phyloP scores from a whole-genome alignment of 805 yeast genomes.

The Lipomyces lipofer region DNA sequence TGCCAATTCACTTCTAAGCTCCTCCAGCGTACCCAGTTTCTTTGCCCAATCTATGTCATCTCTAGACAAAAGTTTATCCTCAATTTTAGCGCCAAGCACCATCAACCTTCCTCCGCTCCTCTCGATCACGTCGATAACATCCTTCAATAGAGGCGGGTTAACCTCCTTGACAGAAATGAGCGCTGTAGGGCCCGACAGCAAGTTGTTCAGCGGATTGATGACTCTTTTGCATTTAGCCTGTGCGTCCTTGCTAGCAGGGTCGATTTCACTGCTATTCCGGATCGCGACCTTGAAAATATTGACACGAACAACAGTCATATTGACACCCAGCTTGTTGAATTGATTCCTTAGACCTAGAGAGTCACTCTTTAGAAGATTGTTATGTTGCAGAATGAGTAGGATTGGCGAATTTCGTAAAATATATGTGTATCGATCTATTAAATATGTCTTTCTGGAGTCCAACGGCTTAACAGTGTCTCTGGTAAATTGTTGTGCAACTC shows the following conservation, averaged over 20 bases:
- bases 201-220: conserved; percentile 65
- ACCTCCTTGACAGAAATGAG: conserved; percentile 65
- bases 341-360: conserved; percentile 62
- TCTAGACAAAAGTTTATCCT: conserved; percentile 55
- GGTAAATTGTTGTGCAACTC: neutral
- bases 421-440: conserved; percentile 76
- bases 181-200: conserved; percentile 85
- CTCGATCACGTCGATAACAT: conserved; percentile 61
- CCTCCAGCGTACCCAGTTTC: conserved; percentile 67
- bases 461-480: conserved; percentile 60
- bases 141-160: conserved; percentile 68
- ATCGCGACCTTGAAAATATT: conserved; percentile 73
- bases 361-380: conserved; percentile 71
- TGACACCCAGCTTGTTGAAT: conserved; percentile 65
- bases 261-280: conserved; percentile 63
- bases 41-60: conserved; percentile 62
- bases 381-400: conserved; percentile 79
- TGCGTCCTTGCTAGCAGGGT: conserved; percentile 70
- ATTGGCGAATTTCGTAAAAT: conserved; percentile 68
- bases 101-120: conserved; percentile 70
- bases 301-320: conserved; percentile 66
- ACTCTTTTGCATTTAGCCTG: conserved; percentile 41
- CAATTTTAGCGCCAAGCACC: conserved; percentile 83
- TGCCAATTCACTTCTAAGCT: conserved; percentile 76
- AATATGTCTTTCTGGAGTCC: conserved; percentile 79